Conservation (phyloP, 1,139 yeast species). For the Hyphopichia wangnamkhiaoensis region DNA sequence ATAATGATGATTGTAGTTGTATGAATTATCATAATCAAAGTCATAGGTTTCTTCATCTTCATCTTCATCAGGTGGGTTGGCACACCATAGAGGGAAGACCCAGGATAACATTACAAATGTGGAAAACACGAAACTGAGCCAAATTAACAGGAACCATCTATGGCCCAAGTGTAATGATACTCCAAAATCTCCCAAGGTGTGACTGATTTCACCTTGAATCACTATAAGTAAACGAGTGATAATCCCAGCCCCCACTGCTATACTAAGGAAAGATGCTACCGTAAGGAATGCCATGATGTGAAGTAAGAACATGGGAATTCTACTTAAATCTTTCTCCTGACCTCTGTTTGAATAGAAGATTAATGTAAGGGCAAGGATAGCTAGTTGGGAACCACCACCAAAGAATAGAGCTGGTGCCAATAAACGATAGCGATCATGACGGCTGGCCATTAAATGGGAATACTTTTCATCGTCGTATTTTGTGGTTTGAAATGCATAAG, state of each 20-base stretch:
- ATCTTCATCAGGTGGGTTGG: slow-evolving; percentile 32
- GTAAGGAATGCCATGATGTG: slow-evolving; percentile 36
- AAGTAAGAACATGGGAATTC: slow-evolving; percentile 27
- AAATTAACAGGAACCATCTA: slow-evolving; percentile 42
- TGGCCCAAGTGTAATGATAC: slow-evolving; percentile 41
- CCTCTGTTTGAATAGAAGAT: slow-evolving; percentile 39
- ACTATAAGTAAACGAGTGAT: slow-evolving; percentile 25
- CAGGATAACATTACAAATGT: slow-evolving; percentile 32
- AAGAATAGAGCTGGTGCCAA: slow-evolving; percentile 28
- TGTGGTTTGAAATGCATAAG: slow-evolving; percentile 42
- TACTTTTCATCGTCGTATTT: slow-evolving; percentile 21
- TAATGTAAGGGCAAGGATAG: slow-evolving; percentile 29
- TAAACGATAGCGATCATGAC: slow-evolving; percentile 20
- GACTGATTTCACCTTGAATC: slow-evolving; percentile 27
- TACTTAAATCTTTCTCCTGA: slow-evolving; percentile 27
- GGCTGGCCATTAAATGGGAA: slow-evolving; percentile 14
- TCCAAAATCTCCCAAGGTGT: slow-evolving; percentile 46
- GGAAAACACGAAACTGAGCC: slow-evolving; percentile 32
- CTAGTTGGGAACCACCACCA: slow-evolving; percentile 23
- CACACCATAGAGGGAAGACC: slow-evolving; percentile 48
- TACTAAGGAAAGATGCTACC: slow-evolving; percentile 29
- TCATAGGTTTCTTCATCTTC: slow-evolving; percentile 22
- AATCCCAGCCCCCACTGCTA: slow-evolving; percentile 28
- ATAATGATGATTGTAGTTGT: slow-evolving; percentile 3
- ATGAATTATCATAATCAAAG: slow-evolving; percentile 5